Evolutionary conservation across 768 basidiomycete species (phyloP), one percentile per base, ranked within the genome.

Genomic region (Ramaria rubella): DNA sequence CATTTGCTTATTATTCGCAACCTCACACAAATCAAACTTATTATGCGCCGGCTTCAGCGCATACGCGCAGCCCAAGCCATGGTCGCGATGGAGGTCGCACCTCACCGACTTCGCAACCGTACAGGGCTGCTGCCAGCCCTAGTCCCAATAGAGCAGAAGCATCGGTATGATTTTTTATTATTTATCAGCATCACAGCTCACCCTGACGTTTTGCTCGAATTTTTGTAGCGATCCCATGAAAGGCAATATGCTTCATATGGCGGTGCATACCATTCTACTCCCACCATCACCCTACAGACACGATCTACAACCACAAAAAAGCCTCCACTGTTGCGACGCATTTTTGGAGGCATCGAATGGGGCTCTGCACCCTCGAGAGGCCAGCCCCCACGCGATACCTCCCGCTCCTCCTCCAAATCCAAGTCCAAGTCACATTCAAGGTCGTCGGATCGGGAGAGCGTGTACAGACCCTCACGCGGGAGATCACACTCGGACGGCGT

Each of bases 371-470:
- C 55, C n/a, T 27, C 43, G 17, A 42, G 21, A 45, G 30, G 38
- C 53, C 45, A 56, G 19, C 36, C 14, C 14, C 43, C 19, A 11
- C 43, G 55, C n/a, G 33, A 33, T 23, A 15, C 55, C 14, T 56
- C 55, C 46, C 55, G 55, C 26, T 56, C 55, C 3, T 56, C 55
- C 11, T 56, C 44, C 27, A 56, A 56, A 24, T 42, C 52, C 9
- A 54, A 54, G 23, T 46, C 55, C 4, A 8, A 30, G 12, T 56
- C 55, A 30, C 44, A 56, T 26, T 56, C 55, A 29, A 45, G 55
- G 9, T 56, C 55, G n/a, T 56, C 26, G 17, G 45, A 56, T 48
- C 44, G 45, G 19, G 44, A 56, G 19, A 26, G 15, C 19, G 27
- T 26, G n/a, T 34, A 34, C 23, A 48, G 31, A 31, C 17, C 55